These are phyloP conservation scores for Usnea hakonensis DNA, from an alignment of 495 filamentous ascomycete species.

Conservation along the genomic window DNA sequence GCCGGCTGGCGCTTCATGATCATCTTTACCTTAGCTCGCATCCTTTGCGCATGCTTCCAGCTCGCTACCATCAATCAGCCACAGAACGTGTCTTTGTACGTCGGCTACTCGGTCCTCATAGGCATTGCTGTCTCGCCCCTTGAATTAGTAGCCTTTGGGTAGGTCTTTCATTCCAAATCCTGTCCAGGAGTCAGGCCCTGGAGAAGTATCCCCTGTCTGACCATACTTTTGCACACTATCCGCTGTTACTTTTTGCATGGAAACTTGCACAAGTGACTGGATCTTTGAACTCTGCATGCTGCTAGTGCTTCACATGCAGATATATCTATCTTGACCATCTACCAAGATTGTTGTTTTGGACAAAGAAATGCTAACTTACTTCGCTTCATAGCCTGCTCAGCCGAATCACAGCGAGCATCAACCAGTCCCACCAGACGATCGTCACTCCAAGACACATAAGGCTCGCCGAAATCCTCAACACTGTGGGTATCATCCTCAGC, in stretches of 20 bases:
- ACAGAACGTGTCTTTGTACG: conserved; percentile 8
- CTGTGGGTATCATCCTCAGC: background rate
- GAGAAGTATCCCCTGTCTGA: background rate
- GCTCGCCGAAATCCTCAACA: background rate
- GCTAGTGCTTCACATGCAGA: too few species aligned
- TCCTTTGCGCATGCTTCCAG: conserved; percentile 33
- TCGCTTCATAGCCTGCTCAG: background rate
- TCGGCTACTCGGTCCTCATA: background rate
- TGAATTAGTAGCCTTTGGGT: background rate
- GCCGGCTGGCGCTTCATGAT: conserved; percentile 35
- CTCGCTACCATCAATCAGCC: conserved; percentile 33
- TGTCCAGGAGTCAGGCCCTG: background rate
- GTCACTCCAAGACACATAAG: background rate
- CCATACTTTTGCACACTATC: too few species aligned
- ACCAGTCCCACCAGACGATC: background rate
- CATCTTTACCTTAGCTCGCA: conserved; percentile 32
- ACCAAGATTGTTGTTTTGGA: background rate
- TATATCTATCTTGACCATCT: background rate
- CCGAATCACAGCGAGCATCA: background rate
- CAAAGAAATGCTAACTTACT: background rate
- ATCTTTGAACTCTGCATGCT: too few species aligned
- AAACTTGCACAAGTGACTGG: too few species aligned
- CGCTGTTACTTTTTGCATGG: too few species aligned
- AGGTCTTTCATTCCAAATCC: background rate
- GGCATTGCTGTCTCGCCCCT: background rate